phyloP scores from a whole-genome alignment of 306 rosid species.

The Ormosia semicastrata region DNA sequence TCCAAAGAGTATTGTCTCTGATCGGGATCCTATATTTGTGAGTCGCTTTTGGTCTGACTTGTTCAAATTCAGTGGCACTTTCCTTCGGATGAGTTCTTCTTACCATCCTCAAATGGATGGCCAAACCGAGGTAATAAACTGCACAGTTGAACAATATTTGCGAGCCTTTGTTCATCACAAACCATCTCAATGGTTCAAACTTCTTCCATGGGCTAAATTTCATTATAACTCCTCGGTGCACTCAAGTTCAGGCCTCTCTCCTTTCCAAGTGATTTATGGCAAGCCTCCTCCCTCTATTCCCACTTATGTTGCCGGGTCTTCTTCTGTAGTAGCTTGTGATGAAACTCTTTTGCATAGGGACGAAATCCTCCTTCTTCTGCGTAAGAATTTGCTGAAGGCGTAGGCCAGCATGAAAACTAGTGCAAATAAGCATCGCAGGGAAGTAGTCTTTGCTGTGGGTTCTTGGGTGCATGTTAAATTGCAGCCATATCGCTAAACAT shows the following conservation, averaged over 20 bases:
- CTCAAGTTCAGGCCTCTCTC: background rate
- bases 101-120: too few relatives aligned
- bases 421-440: background rate
- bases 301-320: background rate
- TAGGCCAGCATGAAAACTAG: rapidly evolving
- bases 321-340: too few relatives aligned
- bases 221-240: background rate
- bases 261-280: background rate
- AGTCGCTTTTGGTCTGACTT: too few relatives aligned
- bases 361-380: too few relatives aligned
- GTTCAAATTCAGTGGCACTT: too few relatives aligned
- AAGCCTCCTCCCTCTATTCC: background rate
- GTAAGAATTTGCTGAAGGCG: background rate
- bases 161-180: background rate
- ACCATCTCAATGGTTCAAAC: background rate
- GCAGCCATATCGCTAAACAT: background rate
- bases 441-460: background rate
- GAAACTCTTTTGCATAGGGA: too few relatives aligned
- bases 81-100: too few relatives aligned
- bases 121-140: background rate
- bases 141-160: background rate
- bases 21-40: too few relatives aligned
- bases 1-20: too few relatives aligned
- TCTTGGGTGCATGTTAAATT: background rate
- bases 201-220: background rate